Evolutionary conservation across 2,329 filamentous ascomycete species (phyloP).

Genomic region (Aureobasidium sp.): DNA sequence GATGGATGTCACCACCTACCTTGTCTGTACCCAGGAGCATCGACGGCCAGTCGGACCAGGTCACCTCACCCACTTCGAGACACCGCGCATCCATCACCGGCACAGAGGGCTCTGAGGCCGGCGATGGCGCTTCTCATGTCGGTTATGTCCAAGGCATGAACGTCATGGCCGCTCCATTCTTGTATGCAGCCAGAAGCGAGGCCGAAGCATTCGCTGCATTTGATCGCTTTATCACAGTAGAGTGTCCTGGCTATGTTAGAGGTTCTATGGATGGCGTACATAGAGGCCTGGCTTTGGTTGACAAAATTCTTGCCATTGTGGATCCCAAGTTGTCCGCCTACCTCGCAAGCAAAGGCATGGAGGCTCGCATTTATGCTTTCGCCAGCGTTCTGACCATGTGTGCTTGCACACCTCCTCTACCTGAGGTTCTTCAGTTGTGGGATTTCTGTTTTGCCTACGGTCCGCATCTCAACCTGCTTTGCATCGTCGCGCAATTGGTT

Average conservation of each 20-base stretch:
- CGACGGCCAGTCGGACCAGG: constrained; percentile 43
- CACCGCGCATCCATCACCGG: constrained; percentile 40
- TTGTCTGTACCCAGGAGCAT: constrained; percentile 43
- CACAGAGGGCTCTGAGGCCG: constrained; percentile 57
- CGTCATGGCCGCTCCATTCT: constrained; percentile 87
- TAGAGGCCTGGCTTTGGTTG: constrained; percentile 80
- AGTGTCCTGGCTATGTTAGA: constrained; percentile 88
- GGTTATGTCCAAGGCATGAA: constrained; percentile 99
- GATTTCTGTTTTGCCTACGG: constrained; percentile 97
- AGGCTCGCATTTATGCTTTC: constrained; percentile 93
- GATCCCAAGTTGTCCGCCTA: constrained; percentile 82
- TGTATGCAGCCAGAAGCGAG: constrained; percentile 91
- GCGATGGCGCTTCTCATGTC: constrained; percentile 55
- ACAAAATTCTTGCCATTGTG: constrained; percentile 84
- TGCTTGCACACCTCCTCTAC: constrained; percentile 89
- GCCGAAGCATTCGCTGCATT: constrained; percentile 92
- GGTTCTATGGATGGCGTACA: constrained; percentile 98
- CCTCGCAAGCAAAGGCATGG: constrained; percentile 76
- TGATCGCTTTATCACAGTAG: constrained; percentile 74
- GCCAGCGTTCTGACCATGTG: constrained; percentile 90
- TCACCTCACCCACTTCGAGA: constrained; percentile 29
- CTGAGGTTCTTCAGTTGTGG: constrained; percentile 89
- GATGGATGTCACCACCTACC: constrained; percentile 44
- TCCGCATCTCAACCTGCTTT: constrained; percentile 87
- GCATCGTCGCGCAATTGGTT: constrained; percentile 91